Base-by-base conservation (phyloP, 768 basidiomycete species). In the Leccinum incarnatum region DNA sequence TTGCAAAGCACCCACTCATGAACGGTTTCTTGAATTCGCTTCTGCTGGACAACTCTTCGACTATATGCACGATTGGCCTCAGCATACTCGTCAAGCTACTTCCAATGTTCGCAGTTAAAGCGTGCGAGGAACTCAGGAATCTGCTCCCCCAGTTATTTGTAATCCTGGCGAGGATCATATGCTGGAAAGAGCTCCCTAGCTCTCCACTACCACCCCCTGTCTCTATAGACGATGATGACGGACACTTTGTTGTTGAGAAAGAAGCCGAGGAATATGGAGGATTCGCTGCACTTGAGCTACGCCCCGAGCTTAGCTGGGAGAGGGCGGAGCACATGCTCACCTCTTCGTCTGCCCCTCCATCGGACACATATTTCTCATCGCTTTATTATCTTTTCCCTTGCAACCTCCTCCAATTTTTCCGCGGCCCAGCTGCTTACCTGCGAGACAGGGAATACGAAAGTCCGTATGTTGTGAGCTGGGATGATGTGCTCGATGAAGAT, bases 321-420 rank as follows among this genome's bases (percentile, higher is more conserved):
- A 81, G 84, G 36, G 77, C 91, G 27, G 85, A 89, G 51, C 76
- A 78, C 64, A 78, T 83, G 1, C 85, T 89, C 68, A 76, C 81
- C 10, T 77, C 77, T 1, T 79, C 83, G 14, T 72, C 77, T 29
- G 75, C 83, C 2, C 89, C 91, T 17, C 81, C 84, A 4, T 80
- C 85, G 15, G 80, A 84, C 19, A 80, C 77, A 47, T 91, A 83
- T 67, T 94, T 94, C 74, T 87, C 87, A 2, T 81, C 81, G 48
- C 77, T 97, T 60, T 96, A 95, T 74, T 95, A 93, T 66, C 83
- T 95, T 51, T 97, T 92, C 76, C 95, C 95, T 1, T 90, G 87
- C 74, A 97, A 95, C 75, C 79, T 91, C 45, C 77, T 96, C 58
- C 82, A 81, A 55, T 97, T 97, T 72, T 73, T 95, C 54, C 84